Evolutionary conservation across 768 basidiomycete genomes (phyloP).

Genomic region (Hygrocybe punicea): DNA sequence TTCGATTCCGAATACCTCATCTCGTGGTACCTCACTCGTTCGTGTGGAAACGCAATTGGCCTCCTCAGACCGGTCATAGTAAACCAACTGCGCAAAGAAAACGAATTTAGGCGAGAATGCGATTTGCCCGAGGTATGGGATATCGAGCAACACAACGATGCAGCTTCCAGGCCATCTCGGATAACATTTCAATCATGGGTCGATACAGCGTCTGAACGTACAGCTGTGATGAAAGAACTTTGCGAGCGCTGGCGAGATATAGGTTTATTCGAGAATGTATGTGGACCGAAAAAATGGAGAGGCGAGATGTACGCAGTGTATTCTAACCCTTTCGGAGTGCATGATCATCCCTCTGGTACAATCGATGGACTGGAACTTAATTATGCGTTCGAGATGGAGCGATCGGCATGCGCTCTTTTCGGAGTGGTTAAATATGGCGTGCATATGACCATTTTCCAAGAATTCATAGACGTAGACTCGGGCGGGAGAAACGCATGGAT

Average conservation of each 20-base stretch:
- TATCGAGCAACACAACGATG: conserved; percentile 26
- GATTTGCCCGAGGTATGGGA: conserved; percentile 40
- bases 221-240: conserved; percentile 57
- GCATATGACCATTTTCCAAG: conserved; percentile 77
- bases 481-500: conserved; percentile 45
- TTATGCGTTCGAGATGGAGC: conserved; percentile 85
- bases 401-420: conserved; percentile 84
- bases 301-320: conserved; percentile 80
- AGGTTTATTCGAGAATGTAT: conserved; percentile 57
- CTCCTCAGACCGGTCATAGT: conserved; percentile 58
- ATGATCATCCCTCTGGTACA: conserved; percentile 42
- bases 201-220: conserved; percentile 57
- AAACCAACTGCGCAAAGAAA: conserved; percentile 52
- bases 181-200: conserved; percentile 53
- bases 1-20: conserved; percentile 46
- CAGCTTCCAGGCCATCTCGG: conserved; percentile 22
- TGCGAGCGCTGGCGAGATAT: conserved; percentile 75
- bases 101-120: conserved; percentile 29
- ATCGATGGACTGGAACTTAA: conserved; percentile 47
- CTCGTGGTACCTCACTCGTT: conserved; percentile 53
- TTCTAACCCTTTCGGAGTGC: conserved; percentile 60
- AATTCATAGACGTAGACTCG: conserved; percentile 33
- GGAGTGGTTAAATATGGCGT: conserved; percentile 90
- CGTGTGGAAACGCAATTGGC: conserved; percentile 54
- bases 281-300: conserved; percentile 80